These are phyloP conservation scores for Fusarium coicis DNA, from an alignment of 2,329 filamentous ascomycete genomes.

Conservation along the genomic window DNA sequence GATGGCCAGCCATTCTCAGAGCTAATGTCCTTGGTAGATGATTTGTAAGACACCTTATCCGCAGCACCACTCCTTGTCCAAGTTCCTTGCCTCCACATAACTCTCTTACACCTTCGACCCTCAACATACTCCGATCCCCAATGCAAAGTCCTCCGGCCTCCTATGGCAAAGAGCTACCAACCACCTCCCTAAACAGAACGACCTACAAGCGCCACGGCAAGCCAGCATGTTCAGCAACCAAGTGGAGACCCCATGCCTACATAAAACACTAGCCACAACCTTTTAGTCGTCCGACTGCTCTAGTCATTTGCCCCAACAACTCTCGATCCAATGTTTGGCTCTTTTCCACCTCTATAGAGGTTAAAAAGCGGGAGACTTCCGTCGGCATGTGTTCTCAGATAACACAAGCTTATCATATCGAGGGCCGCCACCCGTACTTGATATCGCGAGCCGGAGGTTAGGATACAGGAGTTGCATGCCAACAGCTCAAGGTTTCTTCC, in stretches of 20 bases:
- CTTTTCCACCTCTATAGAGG: background rate
- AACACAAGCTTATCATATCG: background rate
- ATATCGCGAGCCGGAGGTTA: no score
- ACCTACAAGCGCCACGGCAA: background rate
- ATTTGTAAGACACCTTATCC: rapidly evolving
- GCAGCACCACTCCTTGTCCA: background rate
- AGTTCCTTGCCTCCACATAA: background rate
- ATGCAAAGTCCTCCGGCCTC: background rate
- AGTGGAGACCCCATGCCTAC: rapidly evolving
- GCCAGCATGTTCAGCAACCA: background rate
- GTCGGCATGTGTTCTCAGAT: background rate
- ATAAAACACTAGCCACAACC: constrained; percentile 22
- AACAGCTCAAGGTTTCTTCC: background rate
- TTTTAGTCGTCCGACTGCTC: constrained; percentile 29
- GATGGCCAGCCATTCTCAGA: rapidly evolving
- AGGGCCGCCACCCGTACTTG: constrained; percentile 23
- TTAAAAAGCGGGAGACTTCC: background rate
- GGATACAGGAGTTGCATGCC: background rate
- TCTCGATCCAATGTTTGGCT: background rate
- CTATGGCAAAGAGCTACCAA: background rate
- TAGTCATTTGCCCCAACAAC: constrained; percentile 15
- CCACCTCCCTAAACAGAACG: background rate
- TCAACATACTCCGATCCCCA: background rate
- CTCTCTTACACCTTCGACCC: no score
- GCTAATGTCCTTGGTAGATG: background rate